Evolutionary conservation across 2,329 filamentous ascomycete species (phyloP).

Genomic region (Acarospora socialis): DNA sequence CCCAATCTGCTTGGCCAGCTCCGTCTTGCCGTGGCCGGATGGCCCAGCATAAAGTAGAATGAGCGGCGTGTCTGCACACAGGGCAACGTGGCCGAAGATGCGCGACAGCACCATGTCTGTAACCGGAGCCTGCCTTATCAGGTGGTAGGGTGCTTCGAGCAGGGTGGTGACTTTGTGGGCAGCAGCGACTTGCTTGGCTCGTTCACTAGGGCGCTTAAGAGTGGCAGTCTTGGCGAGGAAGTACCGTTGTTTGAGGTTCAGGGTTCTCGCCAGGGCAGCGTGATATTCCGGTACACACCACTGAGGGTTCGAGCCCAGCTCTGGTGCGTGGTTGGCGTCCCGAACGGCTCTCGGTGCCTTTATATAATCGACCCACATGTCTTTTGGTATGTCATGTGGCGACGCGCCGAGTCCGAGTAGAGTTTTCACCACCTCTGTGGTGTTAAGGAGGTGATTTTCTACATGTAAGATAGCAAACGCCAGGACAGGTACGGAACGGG

Average conservation of each 20-base stretch:
- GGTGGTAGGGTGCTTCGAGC: constrained; percentile 22
- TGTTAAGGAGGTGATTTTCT: constrained; percentile 16
- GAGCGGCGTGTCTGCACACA: constrained; percentile 20
- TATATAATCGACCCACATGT: constrained; percentile 11
- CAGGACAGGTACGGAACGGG: constrained; percentile 17
- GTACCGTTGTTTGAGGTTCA: constrained; percentile 23
- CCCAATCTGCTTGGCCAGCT: constrained; percentile 31
- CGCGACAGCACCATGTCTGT: constrained; percentile 16
- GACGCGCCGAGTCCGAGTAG: constrained; percentile 21
- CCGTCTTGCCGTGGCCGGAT: constrained; percentile 37
- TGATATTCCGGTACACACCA: constrained; percentile 17
- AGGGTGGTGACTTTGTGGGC: constrained; percentile 16
- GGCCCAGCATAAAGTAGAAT: constrained; percentile 32
- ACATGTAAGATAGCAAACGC: constrained; percentile 20
- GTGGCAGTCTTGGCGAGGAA: constrained; percentile 18
- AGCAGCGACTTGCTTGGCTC: constrained; percentile 18
- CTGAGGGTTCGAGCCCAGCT: neutral
- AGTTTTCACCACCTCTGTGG: constrained; percentile 17
- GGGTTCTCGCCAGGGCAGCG: constrained; percentile 15
- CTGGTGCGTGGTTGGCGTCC: constrained; percentile 10
- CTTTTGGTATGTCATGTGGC: constrained; percentile 17
- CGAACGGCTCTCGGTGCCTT: constrained; percentile 5
- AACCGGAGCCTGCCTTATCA: constrained; percentile 24
- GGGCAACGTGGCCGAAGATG: constrained; percentile 21
- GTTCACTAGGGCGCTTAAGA: constrained; percentile 13